Conservation (phyloP, 306 rosid genomes). For the Arachis stenosperma region DNA sequence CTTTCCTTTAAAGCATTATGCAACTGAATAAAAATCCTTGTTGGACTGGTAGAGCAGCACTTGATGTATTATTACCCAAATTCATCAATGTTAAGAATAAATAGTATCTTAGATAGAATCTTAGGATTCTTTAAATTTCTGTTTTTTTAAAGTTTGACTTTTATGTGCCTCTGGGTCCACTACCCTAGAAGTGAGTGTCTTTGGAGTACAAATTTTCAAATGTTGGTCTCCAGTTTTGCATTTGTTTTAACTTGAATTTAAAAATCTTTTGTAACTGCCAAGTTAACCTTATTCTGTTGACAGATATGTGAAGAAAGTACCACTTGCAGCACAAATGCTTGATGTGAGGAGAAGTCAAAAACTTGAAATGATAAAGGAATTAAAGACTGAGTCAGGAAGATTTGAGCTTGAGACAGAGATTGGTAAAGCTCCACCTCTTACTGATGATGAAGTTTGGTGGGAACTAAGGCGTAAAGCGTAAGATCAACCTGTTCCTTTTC, state of each 20-base stretch:
- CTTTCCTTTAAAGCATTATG: conserved; percentile 24
- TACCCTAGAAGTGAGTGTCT: background rate
- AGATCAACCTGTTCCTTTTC: conserved; percentile 37
- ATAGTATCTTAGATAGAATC: too few species aligned
- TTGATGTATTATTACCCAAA: background rate
- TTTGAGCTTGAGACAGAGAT: conserved; percentile 84
- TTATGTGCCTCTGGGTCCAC: too few species aligned
- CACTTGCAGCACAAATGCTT: conserved; percentile 91
- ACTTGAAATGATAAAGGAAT: conserved; percentile 74
- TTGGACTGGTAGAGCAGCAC: background rate
- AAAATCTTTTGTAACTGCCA: conserved; percentile 10
- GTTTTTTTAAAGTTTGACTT: too few species aligned
- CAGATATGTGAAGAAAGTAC: conserved; percentile 95
- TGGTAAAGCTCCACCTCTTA: conserved; percentile 94
- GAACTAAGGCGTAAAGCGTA: conserved; percentile 87
- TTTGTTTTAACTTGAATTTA: conserved; percentile 28
- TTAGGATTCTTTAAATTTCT: too few species aligned
- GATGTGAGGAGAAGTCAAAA: conserved; percentile 93
- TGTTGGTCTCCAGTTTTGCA: conserved; percentile 30
- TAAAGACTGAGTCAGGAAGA: conserved; percentile 70
- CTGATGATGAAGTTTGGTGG: conserved; percentile 88
- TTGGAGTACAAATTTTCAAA: conserved; percentile 2
- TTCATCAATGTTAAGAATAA: too few species aligned
- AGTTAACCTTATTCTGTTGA: conserved; percentile 27
- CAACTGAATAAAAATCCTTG: background rate